Conservation (phyloP, 371 early-diverging fungal genomes). For the Furculomyces boomerangus region DNA sequence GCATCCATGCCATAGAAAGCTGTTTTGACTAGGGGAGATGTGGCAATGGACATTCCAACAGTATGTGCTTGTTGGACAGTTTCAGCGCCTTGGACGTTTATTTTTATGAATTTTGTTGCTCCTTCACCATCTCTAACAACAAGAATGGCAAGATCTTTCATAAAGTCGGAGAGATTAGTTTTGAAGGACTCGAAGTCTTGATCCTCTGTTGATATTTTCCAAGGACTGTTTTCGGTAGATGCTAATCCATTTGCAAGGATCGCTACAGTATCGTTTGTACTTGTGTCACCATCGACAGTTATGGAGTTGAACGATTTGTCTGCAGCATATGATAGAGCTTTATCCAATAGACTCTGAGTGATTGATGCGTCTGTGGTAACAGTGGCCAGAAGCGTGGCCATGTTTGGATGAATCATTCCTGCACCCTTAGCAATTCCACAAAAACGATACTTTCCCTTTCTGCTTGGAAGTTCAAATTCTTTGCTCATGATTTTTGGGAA, state of each 20-base stretch:
- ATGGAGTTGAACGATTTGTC: constrained; percentile 89
- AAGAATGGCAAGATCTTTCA: constrained; percentile 64
- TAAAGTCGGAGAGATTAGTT: constrained; percentile 52
- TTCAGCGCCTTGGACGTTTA: constrained; percentile 56
- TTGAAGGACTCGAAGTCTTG: constrained; percentile 45
- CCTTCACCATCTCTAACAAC: constrained; percentile 92
- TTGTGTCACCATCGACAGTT: constrained; percentile 86
- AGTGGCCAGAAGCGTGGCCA: constrained; percentile 80
- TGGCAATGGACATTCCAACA: constrained; percentile 72
- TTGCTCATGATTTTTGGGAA: constrained; percentile 73
- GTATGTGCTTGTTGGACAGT: constrained; percentile 58
- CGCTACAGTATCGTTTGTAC: constrained; percentile 85
- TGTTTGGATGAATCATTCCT: constrained; percentile 88
- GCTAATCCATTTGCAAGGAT: constrained; percentile 73
- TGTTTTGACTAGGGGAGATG: constrained; percentile 83
- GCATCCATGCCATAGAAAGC: constrained; percentile 91
- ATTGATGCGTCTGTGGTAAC: constrained; percentile 72
- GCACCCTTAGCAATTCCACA: constrained; percentile 92
- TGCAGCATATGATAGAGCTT: constrained; percentile 57
- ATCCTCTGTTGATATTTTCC: background rate
- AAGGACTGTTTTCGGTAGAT: constrained; percentile 13
- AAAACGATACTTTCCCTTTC: constrained; percentile 31
- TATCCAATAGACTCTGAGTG: constrained; percentile 35
- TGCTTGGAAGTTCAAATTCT: constrained; percentile 25
- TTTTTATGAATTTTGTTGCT: constrained; percentile 89